Conservation (phyloP, 768 basidiomycete species). For the Hygrophoropsis aurantiaca region DNA sequence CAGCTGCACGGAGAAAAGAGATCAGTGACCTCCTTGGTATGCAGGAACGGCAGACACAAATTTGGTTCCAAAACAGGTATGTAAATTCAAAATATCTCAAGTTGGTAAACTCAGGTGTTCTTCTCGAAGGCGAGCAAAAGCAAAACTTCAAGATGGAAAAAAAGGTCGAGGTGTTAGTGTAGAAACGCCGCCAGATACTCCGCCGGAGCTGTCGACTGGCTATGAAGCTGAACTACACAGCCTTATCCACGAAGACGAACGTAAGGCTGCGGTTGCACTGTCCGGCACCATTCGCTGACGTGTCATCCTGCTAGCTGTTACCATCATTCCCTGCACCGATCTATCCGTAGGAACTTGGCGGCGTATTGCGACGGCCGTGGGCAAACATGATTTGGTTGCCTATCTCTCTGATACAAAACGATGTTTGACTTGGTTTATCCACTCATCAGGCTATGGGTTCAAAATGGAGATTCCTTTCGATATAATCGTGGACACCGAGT, state of each 20-base stretch:
- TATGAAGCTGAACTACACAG: conserved; percentile 60
- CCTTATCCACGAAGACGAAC: conserved; percentile 74
- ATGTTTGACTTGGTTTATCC: conserved; percentile 78
- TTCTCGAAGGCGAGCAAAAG: conserved; percentile 69
- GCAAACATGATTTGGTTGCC: conserved; percentile 68
- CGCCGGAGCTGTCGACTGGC: conserved; percentile 50
- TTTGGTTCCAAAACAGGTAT: conserved; percentile 88
- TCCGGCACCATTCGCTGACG: neutral
- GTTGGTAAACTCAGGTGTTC: neutral
- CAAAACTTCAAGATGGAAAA: conserved; percentile 68
- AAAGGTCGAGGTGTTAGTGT: conserved; percentile 35
- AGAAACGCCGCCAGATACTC: conserved; percentile 44
- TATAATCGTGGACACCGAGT: conserved; percentile 56
- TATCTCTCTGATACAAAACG: conserved; percentile 70
- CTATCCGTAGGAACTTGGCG: conserved; percentile 79
- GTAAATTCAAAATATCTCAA: conserved; percentile 10
- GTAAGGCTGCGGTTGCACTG: conserved; percentile 43
- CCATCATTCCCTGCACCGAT: conserved; percentile 73
- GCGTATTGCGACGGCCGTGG: conserved; percentile 57
- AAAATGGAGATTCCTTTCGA: conserved; percentile 84
- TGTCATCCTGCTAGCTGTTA: conserved; percentile 49
- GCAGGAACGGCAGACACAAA: conserved; percentile 85
- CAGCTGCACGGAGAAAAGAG: conserved; percentile 67
- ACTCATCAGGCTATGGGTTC: conserved; percentile 69
- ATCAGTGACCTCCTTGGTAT: conserved; percentile 75